These are phyloP conservation scores for Kodamaea alishanica DNA, from an alignment of 1,139 yeast genomes.

Conservation along the genomic window DNA sequence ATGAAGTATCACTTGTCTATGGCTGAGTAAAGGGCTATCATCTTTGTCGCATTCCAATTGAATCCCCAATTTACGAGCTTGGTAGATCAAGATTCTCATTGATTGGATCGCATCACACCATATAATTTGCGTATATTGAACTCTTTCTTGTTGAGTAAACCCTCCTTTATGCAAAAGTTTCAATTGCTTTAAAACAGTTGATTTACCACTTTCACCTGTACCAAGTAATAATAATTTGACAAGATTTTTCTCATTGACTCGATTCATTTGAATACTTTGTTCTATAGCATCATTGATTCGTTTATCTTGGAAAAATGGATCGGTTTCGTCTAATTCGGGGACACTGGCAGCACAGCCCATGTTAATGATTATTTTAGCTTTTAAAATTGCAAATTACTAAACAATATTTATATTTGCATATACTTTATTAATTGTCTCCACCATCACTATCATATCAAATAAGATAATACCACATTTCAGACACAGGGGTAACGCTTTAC, in stretches of 20 bases:
- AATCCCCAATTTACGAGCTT: conserved; percentile 62
- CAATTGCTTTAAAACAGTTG: conserved; percentile 93
- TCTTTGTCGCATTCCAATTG: conserved; percentile 57
- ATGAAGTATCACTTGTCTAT: conserved; percentile 48
- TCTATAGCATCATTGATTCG: conserved; percentile 66
- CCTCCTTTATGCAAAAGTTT: conserved; percentile 83
- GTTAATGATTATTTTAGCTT: background rate
- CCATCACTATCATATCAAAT: too few species aligned
- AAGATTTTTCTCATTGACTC: conserved; percentile 46
- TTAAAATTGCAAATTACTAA: background rate
- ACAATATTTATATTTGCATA: background rate
- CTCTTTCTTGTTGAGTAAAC: conserved; percentile 72
- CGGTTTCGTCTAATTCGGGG: conserved; percentile 41
- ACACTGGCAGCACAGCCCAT: conserved; percentile 74
- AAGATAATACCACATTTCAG: background rate
- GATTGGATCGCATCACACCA: conserved; percentile 92
- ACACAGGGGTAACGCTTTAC: background rate
- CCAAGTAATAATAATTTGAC: conserved; percentile 74
- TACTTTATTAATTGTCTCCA: too few species aligned
- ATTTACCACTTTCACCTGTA: conserved; percentile 95
- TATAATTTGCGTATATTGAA: conserved; percentile 82
- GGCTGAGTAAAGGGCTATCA: conserved; percentile 40
- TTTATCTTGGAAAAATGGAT: conserved; percentile 49
- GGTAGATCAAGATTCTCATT: conserved; percentile 76
- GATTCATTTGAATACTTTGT: conserved; percentile 53